Conservation (phyloP, 352 stramenopile species). For the Phytophthora cryptogea region DNA sequence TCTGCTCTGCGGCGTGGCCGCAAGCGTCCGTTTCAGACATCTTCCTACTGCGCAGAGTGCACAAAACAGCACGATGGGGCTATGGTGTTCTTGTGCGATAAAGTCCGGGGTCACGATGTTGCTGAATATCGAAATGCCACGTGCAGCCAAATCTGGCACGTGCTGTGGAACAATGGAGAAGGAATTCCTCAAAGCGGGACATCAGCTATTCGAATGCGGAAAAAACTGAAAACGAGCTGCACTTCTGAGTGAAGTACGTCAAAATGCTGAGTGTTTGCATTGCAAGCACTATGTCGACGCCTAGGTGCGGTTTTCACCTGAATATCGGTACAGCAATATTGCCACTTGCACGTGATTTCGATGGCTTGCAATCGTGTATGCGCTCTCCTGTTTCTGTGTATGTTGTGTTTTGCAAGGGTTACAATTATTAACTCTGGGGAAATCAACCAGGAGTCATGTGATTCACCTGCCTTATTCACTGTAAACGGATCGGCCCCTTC, state of each 20-base stretch:
- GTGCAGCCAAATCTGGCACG: slow-evolving; percentile 44
- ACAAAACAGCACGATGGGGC: slow-evolving; percentile 27
- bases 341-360: slow-evolving; percentile 41
- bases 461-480: slow-evolving; percentile 28
- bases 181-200: slow-evolving; percentile 23
- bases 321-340: slow-evolving; percentile 27
- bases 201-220: slow-evolving; percentile 33
- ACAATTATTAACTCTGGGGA: background rate
- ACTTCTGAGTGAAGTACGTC: background rate
- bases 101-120: slow-evolving; percentile 24
- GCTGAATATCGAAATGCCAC: slow-evolving; percentile 28
- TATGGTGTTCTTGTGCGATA: slow-evolving; percentile 39
- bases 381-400: slow-evolving; percentile 35
- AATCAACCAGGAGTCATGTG: background rate
- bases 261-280: slow-evolving; percentile 4
- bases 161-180: slow-evolving; percentile 34
- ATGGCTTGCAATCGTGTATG: slow-evolving; percentile 36
- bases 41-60: slow-evolving; percentile 35
- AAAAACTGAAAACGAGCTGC: slow-evolving; percentile 18
- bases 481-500: slow-evolving; percentile 19
- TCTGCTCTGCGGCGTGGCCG: slow-evolving; percentile 32
- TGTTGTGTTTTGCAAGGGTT: background rate
- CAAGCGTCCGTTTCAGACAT: slow-evolving; percentile 28
- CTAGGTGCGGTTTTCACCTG: slow-evolving; percentile 1
- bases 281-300: slow-evolving; percentile 4